Evolutionary conservation across 2,329 filamentous ascomycete species (phyloP).

Genomic region (Aspergillus spinulosporus): DNA sequence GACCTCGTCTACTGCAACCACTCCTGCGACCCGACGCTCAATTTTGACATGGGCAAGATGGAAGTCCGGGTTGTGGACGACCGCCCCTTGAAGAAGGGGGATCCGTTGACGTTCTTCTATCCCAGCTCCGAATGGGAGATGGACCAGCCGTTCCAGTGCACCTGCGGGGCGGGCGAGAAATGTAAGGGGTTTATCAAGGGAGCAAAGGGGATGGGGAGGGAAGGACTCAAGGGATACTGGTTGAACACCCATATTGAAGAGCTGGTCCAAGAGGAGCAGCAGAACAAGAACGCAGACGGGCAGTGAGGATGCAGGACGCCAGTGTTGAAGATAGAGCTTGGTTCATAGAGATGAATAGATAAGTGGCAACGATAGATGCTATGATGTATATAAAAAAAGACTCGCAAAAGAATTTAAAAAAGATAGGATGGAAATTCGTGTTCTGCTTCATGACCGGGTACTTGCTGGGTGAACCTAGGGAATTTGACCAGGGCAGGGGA

Average conservation of each 20-base stretch:
- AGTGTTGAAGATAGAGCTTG: no score
- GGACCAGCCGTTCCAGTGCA: slow-evolving; percentile 48
- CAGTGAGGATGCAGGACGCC: no score
- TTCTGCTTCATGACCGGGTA: no score
- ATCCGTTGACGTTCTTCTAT: slow-evolving; percentile 52
- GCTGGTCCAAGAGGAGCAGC: slow-evolving; percentile 27
- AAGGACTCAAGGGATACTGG: slow-evolving; percentile 41
- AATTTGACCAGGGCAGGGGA: no score
- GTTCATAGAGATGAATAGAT: no score
- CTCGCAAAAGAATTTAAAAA: no score
- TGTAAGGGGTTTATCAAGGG: slow-evolving; percentile 45
- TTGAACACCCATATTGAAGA: slow-evolving; percentile 46
- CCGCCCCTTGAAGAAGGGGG: slow-evolving; percentile 28
- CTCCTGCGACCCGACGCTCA: slow-evolving; percentile 53
- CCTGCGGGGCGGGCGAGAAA: slow-evolving; percentile 39
- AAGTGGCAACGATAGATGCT: no score
- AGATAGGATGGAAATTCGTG: no score
- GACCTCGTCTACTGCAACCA: slow-evolving; percentile 61
- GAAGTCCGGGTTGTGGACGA: slow-evolving; percentile 41
- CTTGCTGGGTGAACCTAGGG: no score
- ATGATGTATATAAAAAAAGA: no score
- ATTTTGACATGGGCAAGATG: slow-evolving; percentile 54
- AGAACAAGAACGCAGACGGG: no score
- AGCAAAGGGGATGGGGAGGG: slow-evolving; percentile 37
- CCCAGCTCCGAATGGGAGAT: slow-evolving; percentile 54